phyloP scores from a whole-genome alignment of 2,329 filamentous ascomycete genomes.

The Cyclaneusma minus region DNA sequence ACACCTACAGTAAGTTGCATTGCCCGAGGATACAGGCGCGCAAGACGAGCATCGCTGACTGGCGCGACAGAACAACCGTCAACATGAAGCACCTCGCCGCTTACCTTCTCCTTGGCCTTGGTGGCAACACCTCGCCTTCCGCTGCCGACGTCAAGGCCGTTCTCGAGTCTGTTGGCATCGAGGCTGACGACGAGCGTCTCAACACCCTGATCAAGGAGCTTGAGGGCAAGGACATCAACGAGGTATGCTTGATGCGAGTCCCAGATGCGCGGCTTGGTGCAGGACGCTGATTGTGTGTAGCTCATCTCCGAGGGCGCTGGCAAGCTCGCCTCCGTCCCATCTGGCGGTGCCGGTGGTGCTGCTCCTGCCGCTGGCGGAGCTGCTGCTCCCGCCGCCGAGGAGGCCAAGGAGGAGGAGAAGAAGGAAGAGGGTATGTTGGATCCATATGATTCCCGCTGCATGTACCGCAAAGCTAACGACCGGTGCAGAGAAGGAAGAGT shows the following conservation, averaged over 20 bases:
- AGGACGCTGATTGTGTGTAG: constrained; percentile 29
- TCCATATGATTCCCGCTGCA: constrained; percentile 12
- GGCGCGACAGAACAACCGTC: constrained; percentile 24
- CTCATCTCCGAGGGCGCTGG: constrained; percentile 76
- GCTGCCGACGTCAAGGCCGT: constrained; percentile 76
- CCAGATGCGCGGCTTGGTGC: not conserved
- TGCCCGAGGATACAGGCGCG: not conserved
- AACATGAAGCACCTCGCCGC: constrained; percentile 99
- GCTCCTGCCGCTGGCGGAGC: constrained; percentile 50
- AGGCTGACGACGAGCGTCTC: constrained; percentile 80
- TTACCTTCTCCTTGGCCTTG: constrained; percentile 92
- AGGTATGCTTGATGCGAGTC: constrained; percentile 43
- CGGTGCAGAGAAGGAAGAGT: constrained; percentile 45
- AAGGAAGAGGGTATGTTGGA: constrained; percentile 75
- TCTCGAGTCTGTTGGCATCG: constrained; percentile 86
- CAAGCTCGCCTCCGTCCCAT: constrained; percentile 97
- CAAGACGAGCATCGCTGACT: constrained; percentile 9
- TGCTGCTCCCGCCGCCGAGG: constrained; percentile 50
- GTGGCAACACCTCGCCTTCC: constrained; percentile 79
- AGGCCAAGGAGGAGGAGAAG: constrained; percentile 46
- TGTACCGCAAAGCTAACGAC: constrained; percentile 12
- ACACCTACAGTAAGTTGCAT: not conserved
- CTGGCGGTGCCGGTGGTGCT: constrained; percentile 68
- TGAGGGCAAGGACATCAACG: constrained; percentile 79
- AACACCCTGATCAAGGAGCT: constrained; percentile 80